phyloP scores from a whole-genome alignment of 2,329 filamentous ascomycete genomes.

The Talaromyces verruculosus region DNA sequence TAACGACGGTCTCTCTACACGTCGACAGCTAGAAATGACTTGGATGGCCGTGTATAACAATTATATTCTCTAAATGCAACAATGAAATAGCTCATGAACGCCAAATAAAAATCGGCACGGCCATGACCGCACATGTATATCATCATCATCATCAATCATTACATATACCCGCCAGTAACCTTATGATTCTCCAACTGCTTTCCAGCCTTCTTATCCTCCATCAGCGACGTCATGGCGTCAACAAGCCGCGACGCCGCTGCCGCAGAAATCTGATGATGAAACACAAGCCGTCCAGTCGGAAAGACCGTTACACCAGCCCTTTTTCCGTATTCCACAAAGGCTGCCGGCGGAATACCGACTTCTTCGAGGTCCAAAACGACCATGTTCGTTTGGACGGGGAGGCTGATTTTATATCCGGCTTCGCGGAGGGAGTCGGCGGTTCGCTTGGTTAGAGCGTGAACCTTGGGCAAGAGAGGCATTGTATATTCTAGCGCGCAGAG shows the following conservation, averaged over 20 bases:
- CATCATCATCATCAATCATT: conserved; percentile 17
- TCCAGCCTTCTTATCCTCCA: conserved; percentile 26
- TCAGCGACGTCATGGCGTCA: conserved; percentile 26
- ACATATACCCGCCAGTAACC: conserved; percentile 24
- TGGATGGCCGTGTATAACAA: background rate
- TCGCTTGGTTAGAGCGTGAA: conserved; percentile 27
- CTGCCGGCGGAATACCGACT: conserved; percentile 25
- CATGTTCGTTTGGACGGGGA: conserved; percentile 33
- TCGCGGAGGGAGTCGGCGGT: conserved; percentile 26
- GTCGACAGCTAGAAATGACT: background rate
- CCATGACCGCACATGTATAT: background rate
- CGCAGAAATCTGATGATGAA: conserved; percentile 31
- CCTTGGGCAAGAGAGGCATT: conserved; percentile 27
- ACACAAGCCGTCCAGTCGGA: conserved; percentile 28
- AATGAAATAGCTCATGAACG: background rate
- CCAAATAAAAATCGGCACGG: background rate
- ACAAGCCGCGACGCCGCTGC: conserved; percentile 26
- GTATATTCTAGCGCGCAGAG: conserved; percentile 27
- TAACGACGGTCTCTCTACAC: conserved; percentile 9
- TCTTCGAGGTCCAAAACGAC: conserved; percentile 29
- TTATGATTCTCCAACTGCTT: conserved; percentile 24
- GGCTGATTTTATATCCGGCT: conserved; percentile 27
- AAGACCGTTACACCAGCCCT: conserved; percentile 27
- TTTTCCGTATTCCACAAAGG: conserved; percentile 27
- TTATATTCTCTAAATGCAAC: conserved; percentile 7